Base-by-base conservation (phyloP, 768 basidiomycete species). In the Lepiota venenata region DNA sequence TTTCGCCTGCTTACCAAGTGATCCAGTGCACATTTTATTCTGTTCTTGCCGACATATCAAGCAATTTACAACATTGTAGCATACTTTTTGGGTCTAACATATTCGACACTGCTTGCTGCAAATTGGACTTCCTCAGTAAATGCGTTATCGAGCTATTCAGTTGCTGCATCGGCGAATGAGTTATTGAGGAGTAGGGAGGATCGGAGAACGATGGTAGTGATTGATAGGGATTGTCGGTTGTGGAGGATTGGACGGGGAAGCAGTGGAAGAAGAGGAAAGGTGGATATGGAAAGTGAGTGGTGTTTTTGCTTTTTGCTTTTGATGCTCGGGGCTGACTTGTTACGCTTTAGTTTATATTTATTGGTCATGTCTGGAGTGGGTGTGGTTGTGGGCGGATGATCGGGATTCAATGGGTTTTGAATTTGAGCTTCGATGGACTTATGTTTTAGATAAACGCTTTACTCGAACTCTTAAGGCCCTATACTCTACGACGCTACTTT, bases 41-140 rank as follows among this genome's bases (percentile, higher is more conserved):
- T 94, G 0, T 71, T 98, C 44, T 92, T 92, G 0, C 75, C 85
- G 41, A 77, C 83, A 7, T 96, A 96, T 69, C 72, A 79, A 32
- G 95, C 97, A 70, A 83, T 98, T 49, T 95, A 97, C 72, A 93
- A 96, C 66, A 80, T 96, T 52, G 81, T 88, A 61, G 79, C 91
- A 5, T 96, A 86, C 75, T 97, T 96, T 73, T 91, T 89, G 0
- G 94, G 95, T 1, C 83, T 88, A 1, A 77, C 89, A 0, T 64
- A n/a, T n/a, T n/a, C n/a, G n/a, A n/a, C n/a, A n/a, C n/a, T n/a
- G n/a, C n/a, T n/a, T n/a, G n/a, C n/a, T 0, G 74, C 75, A n/a
- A 84, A 84, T 60, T 73, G 74, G 21, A 81, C 81, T 0, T 15
- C 16, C 56, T 39, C 65, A 21, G 32, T 10, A 9, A 38, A 16